Conservation (phyloP, 108 stramenopile species). For the Schizochytrium sp. region DNA sequence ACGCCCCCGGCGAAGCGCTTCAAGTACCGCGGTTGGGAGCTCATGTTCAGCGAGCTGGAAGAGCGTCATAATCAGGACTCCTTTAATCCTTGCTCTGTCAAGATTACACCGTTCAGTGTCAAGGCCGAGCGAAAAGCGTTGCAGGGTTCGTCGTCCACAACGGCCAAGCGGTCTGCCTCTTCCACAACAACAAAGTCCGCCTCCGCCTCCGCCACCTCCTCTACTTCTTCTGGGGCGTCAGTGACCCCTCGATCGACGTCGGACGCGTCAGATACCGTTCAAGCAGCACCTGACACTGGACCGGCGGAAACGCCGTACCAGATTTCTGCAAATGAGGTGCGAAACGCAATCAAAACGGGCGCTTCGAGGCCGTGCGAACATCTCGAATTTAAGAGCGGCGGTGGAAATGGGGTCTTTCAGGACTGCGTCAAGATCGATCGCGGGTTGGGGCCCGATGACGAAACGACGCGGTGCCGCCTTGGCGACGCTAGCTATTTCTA, state of each 20-base stretch:
- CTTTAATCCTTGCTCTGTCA: not conserved
- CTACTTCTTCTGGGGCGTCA: not conserved
- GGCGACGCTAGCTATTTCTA: not conserved
- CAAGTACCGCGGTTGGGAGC: not conserved
- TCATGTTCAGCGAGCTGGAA: constrained; percentile 3
- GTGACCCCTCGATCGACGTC: not conserved
- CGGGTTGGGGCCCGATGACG: not conserved
- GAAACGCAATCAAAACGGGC: not conserved
- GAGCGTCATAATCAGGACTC: not conserved
- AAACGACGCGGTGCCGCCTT: not conserved
- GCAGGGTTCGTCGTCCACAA: not conserved
- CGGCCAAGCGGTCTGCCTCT: too few relatives aligned
- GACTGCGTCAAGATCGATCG: not conserved
- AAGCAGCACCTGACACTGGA: not conserved
- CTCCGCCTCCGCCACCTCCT: too few relatives aligned
- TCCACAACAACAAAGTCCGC: too few relatives aligned
- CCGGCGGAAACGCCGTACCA: not conserved
- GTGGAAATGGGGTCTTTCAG: not conserved
- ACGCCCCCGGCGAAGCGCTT: not conserved
- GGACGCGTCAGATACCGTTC: not conserved
- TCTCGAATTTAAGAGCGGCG: not conserved
- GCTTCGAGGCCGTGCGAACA: not conserved
- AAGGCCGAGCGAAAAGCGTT: not conserved
- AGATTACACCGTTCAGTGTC: not conserved
- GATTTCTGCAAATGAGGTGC: not conserved